Evolutionary conservation across 345 rosid species (phyloP).

Genomic region (Erucastrum elatum): DNA sequence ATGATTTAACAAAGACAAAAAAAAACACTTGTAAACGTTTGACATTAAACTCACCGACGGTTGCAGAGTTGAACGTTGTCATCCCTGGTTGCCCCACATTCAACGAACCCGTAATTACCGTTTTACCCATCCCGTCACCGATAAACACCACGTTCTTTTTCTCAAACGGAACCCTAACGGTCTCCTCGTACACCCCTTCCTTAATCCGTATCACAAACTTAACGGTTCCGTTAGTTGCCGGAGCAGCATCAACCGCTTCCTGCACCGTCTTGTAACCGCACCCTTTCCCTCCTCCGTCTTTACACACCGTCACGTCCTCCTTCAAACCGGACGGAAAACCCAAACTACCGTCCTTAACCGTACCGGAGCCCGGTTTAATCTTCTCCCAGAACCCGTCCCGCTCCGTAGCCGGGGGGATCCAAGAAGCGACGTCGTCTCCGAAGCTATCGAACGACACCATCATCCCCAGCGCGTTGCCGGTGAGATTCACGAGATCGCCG

Average conservation of each 20-base stretch:
- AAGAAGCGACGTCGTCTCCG: conserved; percentile 49
- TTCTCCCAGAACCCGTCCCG: conserved; percentile 72
- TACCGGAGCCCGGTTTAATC: conserved; percentile 19
- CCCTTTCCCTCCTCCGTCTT: conserved; percentile 42
- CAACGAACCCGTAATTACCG: conserved; percentile 69
- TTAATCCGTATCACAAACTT: conserved; percentile 66
- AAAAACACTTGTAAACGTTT: neutral
- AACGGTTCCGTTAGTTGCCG: conserved; percentile 43
- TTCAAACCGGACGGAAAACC: conserved; percentile 51
- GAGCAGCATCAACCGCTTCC: conserved; percentile 82
- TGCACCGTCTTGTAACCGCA: conserved; percentile 59
- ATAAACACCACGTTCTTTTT: conserved; percentile 76
- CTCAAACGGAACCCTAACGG: conserved; percentile 71
- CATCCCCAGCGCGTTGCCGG: conserved; percentile 80
- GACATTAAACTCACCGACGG: conserved; percentile 58
- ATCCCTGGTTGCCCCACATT: conserved; percentile 57
- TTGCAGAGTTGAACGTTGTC: conserved; percentile 70
- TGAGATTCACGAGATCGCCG: conserved; percentile 43
- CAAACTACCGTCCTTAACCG: conserved; percentile 23
- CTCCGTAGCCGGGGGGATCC: conserved; percentile 78
- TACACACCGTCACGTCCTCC: conserved; percentile 75
- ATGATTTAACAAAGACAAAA: neutral
- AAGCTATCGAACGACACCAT: conserved; percentile 55
- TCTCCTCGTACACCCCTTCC: conserved; percentile 78
- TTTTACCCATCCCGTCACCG: conserved; percentile 87